These are phyloP conservation scores for Acephala macrosclerotiorum DNA, from an alignment of 2,329 filamentous ascomycete genomes.

Conservation along the genomic window DNA sequence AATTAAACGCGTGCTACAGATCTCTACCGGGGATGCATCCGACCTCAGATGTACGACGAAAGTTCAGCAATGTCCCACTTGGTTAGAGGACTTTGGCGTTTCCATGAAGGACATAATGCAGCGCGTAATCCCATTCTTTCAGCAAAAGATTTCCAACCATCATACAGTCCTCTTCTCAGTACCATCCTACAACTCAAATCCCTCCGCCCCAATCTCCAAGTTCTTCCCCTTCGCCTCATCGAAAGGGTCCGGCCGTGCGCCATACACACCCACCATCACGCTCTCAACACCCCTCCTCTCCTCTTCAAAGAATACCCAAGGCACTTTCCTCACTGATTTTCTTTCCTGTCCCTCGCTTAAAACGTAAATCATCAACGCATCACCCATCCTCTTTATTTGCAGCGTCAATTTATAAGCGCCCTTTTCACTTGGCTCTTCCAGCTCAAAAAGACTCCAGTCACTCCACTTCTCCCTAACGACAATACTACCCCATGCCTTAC, in stretches of 20 bases:
- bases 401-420: background rate
- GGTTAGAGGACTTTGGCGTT: too few relatives aligned
- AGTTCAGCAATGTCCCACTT: too few relatives aligned
- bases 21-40: too few relatives aligned
- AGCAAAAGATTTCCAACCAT: too few relatives aligned
- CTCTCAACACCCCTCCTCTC: background rate
- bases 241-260: background rate
- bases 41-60: too few relatives aligned
- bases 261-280: background rate
- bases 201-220: background rate
- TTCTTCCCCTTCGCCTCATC: background rate
- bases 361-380: constrained; percentile 7
- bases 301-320: background rate
- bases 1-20: too few relatives aligned
- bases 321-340: background rate
- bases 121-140: too few relatives aligned
- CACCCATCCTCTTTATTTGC: background rate
- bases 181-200: background rate
- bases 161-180: background rate
- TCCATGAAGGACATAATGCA: too few relatives aligned
- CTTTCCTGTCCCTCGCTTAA: background rate
- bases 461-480: constrained; percentile 6
- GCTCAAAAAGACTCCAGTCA: constrained; percentile 7
- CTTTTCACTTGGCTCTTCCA: too few relatives aligned
- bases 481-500: background rate